Evolutionary conservation across 2,329 filamentous ascomycete genomes (phyloP).

Genomic region (Calycina herbarum): DNA sequence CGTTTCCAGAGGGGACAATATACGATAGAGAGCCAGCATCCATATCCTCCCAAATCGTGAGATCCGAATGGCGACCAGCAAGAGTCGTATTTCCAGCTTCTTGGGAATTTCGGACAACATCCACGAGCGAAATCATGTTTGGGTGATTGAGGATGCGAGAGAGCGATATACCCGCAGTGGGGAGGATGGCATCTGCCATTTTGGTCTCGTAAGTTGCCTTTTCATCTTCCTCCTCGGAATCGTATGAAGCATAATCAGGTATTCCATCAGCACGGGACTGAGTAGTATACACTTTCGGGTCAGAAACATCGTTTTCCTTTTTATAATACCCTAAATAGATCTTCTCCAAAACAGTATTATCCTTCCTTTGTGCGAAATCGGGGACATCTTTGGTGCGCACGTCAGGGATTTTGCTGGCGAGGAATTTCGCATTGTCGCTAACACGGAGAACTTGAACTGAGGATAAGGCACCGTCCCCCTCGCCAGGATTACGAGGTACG

Average conservation of each 20-base stretch:
- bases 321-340: background rate
- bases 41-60: slow-evolving; percentile 53
- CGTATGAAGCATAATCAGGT: slow-evolving; percentile 1
- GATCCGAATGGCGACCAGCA: slow-evolving; percentile 27
- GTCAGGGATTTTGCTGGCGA: slow-evolving; percentile 26
- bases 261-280: too few species aligned
- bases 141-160: slow-evolving; percentile 36
- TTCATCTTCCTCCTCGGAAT: slow-evolving; percentile 15
- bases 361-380: background rate
- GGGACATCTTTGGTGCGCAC: slow-evolving; percentile 14
- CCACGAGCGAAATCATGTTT: slow-evolving; percentile 35
- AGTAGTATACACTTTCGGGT: too few species aligned
- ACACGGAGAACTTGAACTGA: slow-evolving; percentile 28
- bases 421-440: slow-evolving; percentile 28
- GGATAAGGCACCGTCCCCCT: slow-evolving; percentile 19
- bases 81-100: slow-evolving; percentile 13
- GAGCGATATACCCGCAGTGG: slow-evolving; percentile 24
- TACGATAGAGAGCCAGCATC: slow-evolving; percentile 50
- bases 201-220: slow-evolving; percentile 19
- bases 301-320: background rate
- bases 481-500: slow-evolving; percentile 21
- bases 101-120: slow-evolving; percentile 28
- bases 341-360: background rate
- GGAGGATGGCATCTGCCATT: slow-evolving; percentile 28
- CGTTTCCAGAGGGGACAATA: slow-evolving; percentile 38